Evolutionary conservation across 805 yeast genomes (phyloP).

Genomic region (Debaryomyces hansenii): DNA sequence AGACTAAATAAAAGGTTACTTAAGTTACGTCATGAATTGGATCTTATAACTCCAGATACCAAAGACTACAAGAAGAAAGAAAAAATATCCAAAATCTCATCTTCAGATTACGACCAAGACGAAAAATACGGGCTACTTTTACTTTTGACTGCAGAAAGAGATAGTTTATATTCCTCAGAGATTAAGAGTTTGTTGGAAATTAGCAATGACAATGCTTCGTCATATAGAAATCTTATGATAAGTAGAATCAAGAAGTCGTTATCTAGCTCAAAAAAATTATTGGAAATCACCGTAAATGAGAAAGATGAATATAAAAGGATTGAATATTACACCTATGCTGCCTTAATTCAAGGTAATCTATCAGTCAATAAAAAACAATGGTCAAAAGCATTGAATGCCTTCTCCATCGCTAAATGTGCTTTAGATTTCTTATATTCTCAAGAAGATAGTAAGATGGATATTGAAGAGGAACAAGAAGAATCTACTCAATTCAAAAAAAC

Average conservation of each 20-base stretch:
- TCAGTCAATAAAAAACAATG: constrained; percentile 57
- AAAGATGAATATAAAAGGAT: constrained; percentile 23
- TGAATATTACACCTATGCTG: constrained; percentile 37
- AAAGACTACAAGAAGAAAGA: constrained; percentile 55
- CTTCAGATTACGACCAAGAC: constrained; percentile 52
- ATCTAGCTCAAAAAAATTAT: constrained; percentile 42
- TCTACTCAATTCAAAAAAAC: constrained; percentile 25
- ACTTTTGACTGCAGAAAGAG: constrained; percentile 76
- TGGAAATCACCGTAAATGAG: constrained; percentile 42
- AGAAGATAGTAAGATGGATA: constrained; percentile 1
- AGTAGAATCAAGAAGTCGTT: constrained; percentile 71
- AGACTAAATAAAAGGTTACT: constrained; percentile 59
- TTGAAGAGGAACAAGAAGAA: constrained; percentile 23
- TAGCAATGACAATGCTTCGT: constrained; percentile 45
- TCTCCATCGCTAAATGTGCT: constrained; percentile 61
- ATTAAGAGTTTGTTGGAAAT: constrained; percentile 55
- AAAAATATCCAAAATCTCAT: constrained; percentile 44
- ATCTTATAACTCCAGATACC: constrained; percentile 65
- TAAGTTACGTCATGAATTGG: constrained; percentile 63
- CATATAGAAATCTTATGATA: constrained; percentile 46
- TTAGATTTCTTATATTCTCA: constrained; percentile 48
- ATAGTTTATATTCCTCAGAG: constrained; percentile 67
- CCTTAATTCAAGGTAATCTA: constrained; percentile 54
- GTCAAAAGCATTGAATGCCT: constrained; percentile 49
- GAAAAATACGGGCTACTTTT: constrained; percentile 55